These are phyloP conservation scores for Penicillium pulvis DNA, from an alignment of 495 filamentous ascomycete species.

Conservation along the genomic window DNA sequence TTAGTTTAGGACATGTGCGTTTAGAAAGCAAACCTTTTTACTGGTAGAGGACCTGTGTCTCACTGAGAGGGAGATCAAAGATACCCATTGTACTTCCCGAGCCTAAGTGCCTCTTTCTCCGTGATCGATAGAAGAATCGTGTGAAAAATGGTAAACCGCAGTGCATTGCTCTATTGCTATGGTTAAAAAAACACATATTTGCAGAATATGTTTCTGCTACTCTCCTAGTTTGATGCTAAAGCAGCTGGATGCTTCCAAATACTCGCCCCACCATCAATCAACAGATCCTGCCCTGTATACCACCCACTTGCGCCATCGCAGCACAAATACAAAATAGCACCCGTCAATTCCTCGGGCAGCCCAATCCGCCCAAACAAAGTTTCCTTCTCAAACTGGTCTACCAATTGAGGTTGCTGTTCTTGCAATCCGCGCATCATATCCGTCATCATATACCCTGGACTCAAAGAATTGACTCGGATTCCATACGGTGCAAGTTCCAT, in stretches of 20 bases:
- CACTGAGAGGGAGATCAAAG: too few relatives aligned
- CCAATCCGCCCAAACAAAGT: constrained; percentile 12
- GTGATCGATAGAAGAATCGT: too few relatives aligned
- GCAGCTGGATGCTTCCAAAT: background rate
- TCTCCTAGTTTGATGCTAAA: too few relatives aligned
- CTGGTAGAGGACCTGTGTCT: too few relatives aligned
- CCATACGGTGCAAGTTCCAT: constrained; percentile 50
- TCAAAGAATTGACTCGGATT: constrained; percentile 48
- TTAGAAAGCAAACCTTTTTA: too few relatives aligned
- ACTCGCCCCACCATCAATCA: constrained; percentile 6
- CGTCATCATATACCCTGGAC: constrained; percentile 34
- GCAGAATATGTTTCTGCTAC: too few relatives aligned
- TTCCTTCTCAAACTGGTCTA: constrained; percentile 14
- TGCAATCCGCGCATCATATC: constrained; percentile 12
- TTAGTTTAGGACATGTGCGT: too few relatives aligned
- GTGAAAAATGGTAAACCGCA: too few relatives aligned
- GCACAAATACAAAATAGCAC: constrained; percentile 10
- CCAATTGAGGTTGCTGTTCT: constrained; percentile 7
- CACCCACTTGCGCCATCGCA: constrained; percentile 5
- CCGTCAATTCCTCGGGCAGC: constrained; percentile 7
- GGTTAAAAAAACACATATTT: too few relatives aligned
- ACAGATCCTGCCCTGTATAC: constrained; percentile 13
- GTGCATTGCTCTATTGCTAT: too few relatives aligned
- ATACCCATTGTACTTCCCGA: too few relatives aligned
- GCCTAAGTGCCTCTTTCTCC: too few relatives aligned